Percentiles rank a stretch among this genome's conserved stretches.
Conservation (phyloP, 2,329 filamentous ascomycete species). For the Fonsecaea pugnacius region DNA sequence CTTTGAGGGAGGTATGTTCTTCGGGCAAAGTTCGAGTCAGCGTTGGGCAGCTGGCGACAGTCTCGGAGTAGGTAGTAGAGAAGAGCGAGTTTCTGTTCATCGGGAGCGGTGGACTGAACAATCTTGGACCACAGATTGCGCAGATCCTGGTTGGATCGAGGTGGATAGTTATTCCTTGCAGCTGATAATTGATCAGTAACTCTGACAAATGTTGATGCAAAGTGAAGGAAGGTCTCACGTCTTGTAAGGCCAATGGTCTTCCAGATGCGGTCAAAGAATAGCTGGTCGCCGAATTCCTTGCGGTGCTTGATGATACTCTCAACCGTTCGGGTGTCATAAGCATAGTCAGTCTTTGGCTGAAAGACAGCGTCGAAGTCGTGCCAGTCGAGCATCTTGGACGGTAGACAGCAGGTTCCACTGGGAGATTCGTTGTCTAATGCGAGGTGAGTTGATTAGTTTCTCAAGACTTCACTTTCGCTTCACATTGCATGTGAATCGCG, state of each 20-base stretch:
- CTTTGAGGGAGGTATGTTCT: slow-evolving; percentile 71
- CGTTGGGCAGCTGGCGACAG: slow-evolving; percentile 60
- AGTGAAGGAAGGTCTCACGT: slow-evolving; percentile 53
- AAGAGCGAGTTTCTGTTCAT: slow-evolving; percentile 79
- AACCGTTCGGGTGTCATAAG: slow-evolving; percentile 65
- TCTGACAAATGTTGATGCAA: slow-evolving; percentile 1
- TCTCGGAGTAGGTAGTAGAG: slow-evolving; percentile 85
- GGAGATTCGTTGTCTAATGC: neutral
- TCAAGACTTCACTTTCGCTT: neutral
- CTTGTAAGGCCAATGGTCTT: slow-evolving; percentile 70
- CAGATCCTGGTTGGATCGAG: slow-evolving; percentile 69
- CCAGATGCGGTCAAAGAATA: slow-evolving; percentile 81
- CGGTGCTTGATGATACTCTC: slow-evolving; percentile 70
- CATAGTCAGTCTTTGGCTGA: slow-evolving; percentile 61
- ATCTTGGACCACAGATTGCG: slow-evolving; percentile 73
- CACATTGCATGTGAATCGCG: neutral
- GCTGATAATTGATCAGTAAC: slow-evolving; percentile 12
- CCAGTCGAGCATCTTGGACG: slow-evolving; percentile 63
- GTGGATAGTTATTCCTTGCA: slow-evolving; percentile 72
- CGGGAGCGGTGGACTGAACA: slow-evolving; percentile 65
- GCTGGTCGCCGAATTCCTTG: slow-evolving; percentile 68
- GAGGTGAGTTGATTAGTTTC: neutral
- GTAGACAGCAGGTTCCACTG: neutral
- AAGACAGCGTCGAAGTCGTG: slow-evolving; percentile 72
- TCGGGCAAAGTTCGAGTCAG: slow-evolving; percentile 63